Percentiles rank a stretch among this genome's conserved stretches.
phyloP scores from a whole-genome alignment of 306 rosid species.

The Cicer judaicum region DNA sequence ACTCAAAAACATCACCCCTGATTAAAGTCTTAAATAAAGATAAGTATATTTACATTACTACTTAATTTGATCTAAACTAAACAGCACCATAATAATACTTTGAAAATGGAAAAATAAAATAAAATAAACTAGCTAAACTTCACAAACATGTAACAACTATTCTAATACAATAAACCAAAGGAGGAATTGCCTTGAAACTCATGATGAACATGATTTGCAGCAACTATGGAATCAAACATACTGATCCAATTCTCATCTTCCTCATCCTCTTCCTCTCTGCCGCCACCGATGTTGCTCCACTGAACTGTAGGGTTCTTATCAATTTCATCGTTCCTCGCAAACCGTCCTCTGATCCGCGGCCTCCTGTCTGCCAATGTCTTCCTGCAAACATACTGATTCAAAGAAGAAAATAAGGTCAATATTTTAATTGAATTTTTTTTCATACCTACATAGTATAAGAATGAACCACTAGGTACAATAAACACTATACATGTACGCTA shows the following conservation, averaged over 20 bases:
- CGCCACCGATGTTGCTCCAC: conserved; percentile 60
- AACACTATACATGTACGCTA: conserved; percentile 1
- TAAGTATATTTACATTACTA: conserved; percentile 50
- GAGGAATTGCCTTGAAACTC: conserved; percentile 43
- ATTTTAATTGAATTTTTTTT: neutral
- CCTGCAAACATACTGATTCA: conserved; percentile 82
- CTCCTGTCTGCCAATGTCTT: conserved; percentile 95
- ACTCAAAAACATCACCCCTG: conserved; percentile 52
- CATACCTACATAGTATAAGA: neutral
- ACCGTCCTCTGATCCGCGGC: conserved; percentile 88
- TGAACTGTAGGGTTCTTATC: conserved; percentile 55
- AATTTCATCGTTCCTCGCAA: conserved; percentile 74
- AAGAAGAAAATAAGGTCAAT: conserved; percentile 5
- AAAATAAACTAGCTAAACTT: conserved; percentile 2
- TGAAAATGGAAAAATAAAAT: conserved; percentile 20
- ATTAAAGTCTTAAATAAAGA: conserved; percentile 40
- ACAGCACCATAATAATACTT: conserved; percentile 32
- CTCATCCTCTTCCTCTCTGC: conserved; percentile 64
- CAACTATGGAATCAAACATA: conserved; percentile 68
- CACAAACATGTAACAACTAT: conserved; percentile 28
- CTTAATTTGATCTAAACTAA: conserved; percentile 43
- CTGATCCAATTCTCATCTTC: conserved; percentile 76
- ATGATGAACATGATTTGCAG: conserved; percentile 62
- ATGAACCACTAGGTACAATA: conserved; percentile 9
- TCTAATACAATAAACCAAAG: conserved; percentile 42